Evolutionary conservation across 352 stramenopile species (phyloP).

Genomic region (Thraustotheca clavata): DNA sequence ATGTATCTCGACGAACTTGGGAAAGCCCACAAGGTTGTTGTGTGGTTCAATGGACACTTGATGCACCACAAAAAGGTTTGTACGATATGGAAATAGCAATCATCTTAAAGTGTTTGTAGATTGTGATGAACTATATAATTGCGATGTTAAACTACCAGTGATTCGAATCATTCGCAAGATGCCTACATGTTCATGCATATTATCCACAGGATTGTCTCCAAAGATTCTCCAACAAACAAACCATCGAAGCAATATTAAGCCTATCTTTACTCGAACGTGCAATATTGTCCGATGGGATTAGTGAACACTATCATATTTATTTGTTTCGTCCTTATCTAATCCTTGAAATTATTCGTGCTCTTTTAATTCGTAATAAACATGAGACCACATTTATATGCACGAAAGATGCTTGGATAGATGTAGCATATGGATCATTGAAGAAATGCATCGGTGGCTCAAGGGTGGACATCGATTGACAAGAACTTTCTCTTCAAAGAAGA

Average conservation of each 20-base stretch:
- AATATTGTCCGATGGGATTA: neutral
- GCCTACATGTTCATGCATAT: neutral
- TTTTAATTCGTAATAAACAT: no score
- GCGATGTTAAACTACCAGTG: neutral
- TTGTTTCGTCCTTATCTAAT: no score
- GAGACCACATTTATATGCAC: no score
- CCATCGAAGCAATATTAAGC: neutral
- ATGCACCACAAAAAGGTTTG: neutral
- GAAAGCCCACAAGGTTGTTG: constrained; percentile 3
- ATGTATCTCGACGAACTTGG: neutral
- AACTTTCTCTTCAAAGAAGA: neutral
- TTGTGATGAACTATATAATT: neutral
- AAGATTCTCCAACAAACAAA: neutral
- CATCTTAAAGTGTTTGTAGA: neutral
- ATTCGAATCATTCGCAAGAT: constrained; percentile 4
- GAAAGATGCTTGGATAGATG: no score
- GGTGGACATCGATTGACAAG: no score
- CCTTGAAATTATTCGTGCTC: no score
- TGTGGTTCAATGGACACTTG: neutral
- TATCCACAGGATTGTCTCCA: neutral
- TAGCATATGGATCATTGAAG: no score
- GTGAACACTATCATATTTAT: neutral
- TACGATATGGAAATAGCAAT: neutral
- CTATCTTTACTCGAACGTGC: neutral
- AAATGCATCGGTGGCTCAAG: no score